Percentiles rank a stretch among this genome's conserved stretches.
Evolutionary conservation across 2,329 filamentous ascomycete genomes (phyloP).

Genomic region (Chrysosporium queenslandicum): DNA sequence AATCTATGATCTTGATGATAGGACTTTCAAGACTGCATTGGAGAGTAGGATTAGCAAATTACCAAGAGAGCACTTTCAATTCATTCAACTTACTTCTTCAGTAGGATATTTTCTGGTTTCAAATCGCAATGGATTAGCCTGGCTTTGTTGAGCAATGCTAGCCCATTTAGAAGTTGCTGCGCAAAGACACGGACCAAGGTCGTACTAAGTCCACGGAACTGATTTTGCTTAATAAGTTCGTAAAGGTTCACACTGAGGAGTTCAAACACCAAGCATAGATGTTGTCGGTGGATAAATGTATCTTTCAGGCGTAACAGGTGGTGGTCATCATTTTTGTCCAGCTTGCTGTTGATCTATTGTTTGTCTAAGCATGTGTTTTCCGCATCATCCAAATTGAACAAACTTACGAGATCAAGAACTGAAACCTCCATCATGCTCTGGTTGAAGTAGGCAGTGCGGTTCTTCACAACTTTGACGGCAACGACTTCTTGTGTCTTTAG

Average conservation of each 20-base stretch:
- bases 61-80: not conserved
- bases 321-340: constrained; percentile 98
- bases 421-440: constrained; percentile 99
- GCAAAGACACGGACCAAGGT: constrained; percentile 95
- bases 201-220: constrained; percentile 93
- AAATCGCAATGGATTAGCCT: constrained; percentile 95
- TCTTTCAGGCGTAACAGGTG: constrained; percentile 90
- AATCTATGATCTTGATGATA: constrained; percentile 99
- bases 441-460: constrained; percentile 97
- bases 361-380: constrained; percentile 10
- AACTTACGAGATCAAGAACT: constrained; percentile 74
- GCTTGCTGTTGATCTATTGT: constrained; percentile 79
- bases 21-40: constrained; percentile 69
- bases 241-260: constrained; percentile 94
- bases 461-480: constrained; percentile 98
- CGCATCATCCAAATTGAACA: constrained; percentile 19
- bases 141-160: constrained; percentile 89
- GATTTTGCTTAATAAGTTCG: constrained; percentile 98
- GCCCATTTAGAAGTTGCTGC: constrained; percentile 85
- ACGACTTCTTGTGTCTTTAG: constrained; percentile 97
- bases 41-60: constrained; percentile 3
- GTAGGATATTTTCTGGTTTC: constrained; percentile 93
- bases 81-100: constrained; percentile 62
- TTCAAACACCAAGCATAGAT: constrained; percentile 94
- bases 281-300: constrained; percentile 95